These are phyloP conservation scores for Chaetomium tenue DNA, from an alignment of 495 filamentous ascomycete genomes.

Conservation along the genomic window DNA sequence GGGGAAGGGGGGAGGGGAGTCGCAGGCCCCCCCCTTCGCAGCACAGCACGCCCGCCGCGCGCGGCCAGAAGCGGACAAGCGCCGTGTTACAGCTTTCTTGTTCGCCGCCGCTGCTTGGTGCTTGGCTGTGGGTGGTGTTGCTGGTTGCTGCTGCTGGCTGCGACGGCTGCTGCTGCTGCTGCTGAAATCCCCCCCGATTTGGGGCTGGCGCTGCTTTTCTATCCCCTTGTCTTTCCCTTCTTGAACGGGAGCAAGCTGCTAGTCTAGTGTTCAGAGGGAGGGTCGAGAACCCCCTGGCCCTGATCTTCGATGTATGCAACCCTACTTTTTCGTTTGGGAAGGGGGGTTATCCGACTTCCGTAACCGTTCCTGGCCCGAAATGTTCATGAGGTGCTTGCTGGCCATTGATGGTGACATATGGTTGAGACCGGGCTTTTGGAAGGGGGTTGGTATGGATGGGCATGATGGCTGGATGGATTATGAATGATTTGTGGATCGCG, in stretches of 20 bases:
- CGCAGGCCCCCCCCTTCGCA: no score
- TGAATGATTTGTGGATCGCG: no score
- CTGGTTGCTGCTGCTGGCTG: no score
- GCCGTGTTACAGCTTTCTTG: neutral
- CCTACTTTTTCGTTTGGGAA: neutral
- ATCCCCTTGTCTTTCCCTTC: neutral
- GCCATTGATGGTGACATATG: neutral
- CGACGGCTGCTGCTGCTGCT: no score
- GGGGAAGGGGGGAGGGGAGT: no score
- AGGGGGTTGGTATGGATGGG: neutral
- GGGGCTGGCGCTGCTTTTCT: no score
- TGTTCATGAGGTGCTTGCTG: neutral
- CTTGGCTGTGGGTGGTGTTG: neutral
- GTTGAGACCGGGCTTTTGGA: neutral
- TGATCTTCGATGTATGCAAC: slow-evolving; percentile 13
- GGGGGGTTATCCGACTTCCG: neutral
- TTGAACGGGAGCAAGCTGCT: no score
- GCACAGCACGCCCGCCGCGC: no score
- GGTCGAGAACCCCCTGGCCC: neutral
- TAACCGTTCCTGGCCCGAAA: neutral
- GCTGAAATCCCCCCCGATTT: neutral
- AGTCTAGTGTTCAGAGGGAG: no score
- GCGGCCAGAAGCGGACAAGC: no score
- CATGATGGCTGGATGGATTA: no score
- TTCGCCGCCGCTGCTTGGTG: neutral